Evolutionary conservation across 2,329 filamentous ascomycete genomes (phyloP), one percentile per base, ranked within the genome.

Genomic region (Aspergillus thermomutatus): DNA sequence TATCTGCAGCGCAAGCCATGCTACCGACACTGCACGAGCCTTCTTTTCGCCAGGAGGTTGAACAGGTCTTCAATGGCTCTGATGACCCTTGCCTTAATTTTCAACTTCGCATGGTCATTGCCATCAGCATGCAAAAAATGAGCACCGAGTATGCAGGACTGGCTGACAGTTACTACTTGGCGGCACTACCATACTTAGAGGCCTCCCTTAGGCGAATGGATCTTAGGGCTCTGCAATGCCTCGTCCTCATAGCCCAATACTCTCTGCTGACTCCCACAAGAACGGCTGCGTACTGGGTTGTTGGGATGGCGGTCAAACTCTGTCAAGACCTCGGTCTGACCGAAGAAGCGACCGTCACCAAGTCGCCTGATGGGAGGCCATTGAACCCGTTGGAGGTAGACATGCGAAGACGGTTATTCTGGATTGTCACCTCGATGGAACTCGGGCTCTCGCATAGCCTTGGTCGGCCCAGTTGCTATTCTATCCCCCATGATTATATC

Each of bases 161-260:
- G 27, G 93, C 94, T 28, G 93, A 97, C 74, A 92, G 91, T 70
- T 97, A 96, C 76, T 97, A 97, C 69, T 82, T 97, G 23, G 90
- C 92, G 25, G 93, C 93, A 4, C 87, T 97, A 77, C 86, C 88
- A 60, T 87, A 87, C 66, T 86, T 97, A 59, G 90, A 97, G 72
- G 85, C 86, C 2, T 87, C 95, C 10, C 83, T 97, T 54, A 87
- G 87, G 53, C 87, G 88, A n/a, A 96, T 96, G 80, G 91, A 97
- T 71, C 76, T 97, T 28, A 90, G 88, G 66, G 95, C 94, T 0
- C 78, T 97, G 17, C 94, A 97, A 74, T 97, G 93, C 65, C 86
- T 97, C 54, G 83, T 89, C 3, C 77, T 99, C 17, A 89, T 97
- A 64, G 91, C 87, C 1, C 90, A 94, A 67, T 97, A 97, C 72